phyloP scores from a whole-genome alignment of 805 yeast species.

The Starmerella sp. region DNA sequence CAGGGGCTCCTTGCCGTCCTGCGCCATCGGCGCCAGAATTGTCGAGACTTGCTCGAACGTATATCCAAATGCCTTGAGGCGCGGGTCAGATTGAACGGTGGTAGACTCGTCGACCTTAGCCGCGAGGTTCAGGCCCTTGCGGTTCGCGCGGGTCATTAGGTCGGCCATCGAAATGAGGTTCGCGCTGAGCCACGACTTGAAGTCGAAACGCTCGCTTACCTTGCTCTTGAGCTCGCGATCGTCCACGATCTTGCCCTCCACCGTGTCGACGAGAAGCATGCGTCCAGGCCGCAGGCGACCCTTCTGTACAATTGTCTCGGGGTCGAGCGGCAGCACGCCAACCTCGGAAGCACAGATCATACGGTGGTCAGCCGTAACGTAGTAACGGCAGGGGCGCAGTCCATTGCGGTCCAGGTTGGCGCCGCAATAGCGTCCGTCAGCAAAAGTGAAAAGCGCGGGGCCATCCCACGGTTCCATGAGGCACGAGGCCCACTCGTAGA shows the following conservation, averaged over 20 bases:
- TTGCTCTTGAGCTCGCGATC: conserved; percentile 74
- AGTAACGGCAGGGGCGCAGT: conserved; percentile 94
- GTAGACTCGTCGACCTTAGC: conserved; percentile 20
- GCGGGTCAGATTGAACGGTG: conserved; percentile 67
- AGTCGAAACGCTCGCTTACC: conserved; percentile 76
- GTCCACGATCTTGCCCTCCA: conserved; percentile 85
- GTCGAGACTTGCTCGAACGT: conserved; percentile 84
- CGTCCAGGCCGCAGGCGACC: conserved; percentile 95
- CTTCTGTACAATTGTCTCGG: conserved; percentile 71
- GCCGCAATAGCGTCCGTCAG: conserved; percentile 97
- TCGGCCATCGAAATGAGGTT: conserved; percentile 78
- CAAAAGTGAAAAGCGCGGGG: conserved; percentile 91
- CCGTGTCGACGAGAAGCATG: conserved; percentile 88
- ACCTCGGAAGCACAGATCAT: conserved; percentile 98
- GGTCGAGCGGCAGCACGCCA: conserved; percentile 85
- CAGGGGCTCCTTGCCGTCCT: conserved; percentile 81
- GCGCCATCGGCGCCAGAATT: conserved; percentile 86
- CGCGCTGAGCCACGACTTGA: conserved; percentile 85
- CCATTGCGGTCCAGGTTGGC: conserved; percentile 97
- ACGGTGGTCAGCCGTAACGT: conserved; percentile 85
- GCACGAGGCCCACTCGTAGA: conserved; percentile 99
- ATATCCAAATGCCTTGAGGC: conserved; percentile 79
- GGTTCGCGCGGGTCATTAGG: conserved; percentile 47
- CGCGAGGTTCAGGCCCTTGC: conserved; percentile 28
- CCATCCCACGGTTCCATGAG: conserved; percentile 99